Conservation (phyloP, 176 grass and related monocot species). For the Oryza australiensis region DNA sequence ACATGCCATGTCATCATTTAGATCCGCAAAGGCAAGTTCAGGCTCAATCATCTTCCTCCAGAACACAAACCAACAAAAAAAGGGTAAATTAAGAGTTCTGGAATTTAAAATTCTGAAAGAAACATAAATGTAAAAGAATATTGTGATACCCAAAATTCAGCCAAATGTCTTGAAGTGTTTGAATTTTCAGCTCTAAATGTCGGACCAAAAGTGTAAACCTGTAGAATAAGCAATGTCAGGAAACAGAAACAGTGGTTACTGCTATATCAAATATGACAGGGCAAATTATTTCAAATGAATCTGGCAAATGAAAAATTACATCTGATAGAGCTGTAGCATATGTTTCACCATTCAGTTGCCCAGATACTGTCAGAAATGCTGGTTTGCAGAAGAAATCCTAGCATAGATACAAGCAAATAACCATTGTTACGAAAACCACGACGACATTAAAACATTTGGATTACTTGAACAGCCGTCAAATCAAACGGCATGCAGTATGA, state of each 20-base stretch:
- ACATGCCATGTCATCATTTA: constrained; percentile 99
- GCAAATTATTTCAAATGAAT: constrained; percentile 36
- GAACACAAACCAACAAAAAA: constrained; percentile 33
- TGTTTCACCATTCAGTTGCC: constrained; percentile 96
- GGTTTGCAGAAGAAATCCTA: constrained; percentile 99
- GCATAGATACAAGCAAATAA: constrained; percentile 35
- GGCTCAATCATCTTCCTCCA: constrained; percentile 95
- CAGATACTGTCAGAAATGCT: constrained; percentile 96
- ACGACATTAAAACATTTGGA: constrained; percentile 23
- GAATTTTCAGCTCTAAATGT: constrained; percentile 99
- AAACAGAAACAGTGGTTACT: constrained; percentile 30
- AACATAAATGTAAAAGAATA: constrained; percentile 31
- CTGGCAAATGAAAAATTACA: constrained; percentile 52
- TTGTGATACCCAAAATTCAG: constrained; percentile 96
- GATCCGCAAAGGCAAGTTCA: constrained; percentile 97
- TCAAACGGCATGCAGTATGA: constrained; percentile 15
- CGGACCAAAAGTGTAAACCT: constrained; percentile 98
- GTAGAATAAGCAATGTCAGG: constrained; percentile 36
- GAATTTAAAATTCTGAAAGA: constrained; percentile 22
- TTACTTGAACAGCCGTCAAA: constrained; percentile 27
- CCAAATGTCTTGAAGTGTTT: constrained; percentile 97
- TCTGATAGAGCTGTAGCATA: constrained; percentile 92
- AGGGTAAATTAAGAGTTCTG: constrained; percentile 34
- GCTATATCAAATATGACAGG: constrained; percentile 24
- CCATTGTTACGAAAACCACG: constrained; percentile 27